phyloP scores from a whole-genome alignment of 2,329 filamentous ascomycete species.

The Fusarium agapanthi region DNA sequence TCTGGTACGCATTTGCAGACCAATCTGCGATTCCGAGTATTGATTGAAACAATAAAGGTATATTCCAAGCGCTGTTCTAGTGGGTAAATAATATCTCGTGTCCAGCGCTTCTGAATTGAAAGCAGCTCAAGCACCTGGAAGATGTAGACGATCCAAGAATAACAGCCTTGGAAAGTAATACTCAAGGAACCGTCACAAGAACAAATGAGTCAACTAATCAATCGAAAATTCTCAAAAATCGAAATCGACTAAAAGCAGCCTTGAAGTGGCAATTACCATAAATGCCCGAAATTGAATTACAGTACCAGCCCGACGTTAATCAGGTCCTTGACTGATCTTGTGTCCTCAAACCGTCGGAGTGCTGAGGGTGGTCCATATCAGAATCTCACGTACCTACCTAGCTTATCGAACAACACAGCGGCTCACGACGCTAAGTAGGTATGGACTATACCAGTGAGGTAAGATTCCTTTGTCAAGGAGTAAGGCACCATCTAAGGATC shows the following conservation, averaged over 20 bases:
- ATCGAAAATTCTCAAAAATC: not conserved
- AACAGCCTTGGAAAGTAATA: not conserved
- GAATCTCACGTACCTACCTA: not conserved
- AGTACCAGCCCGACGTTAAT: not conserved
- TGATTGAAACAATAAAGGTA: not conserved
- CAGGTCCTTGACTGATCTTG: not conserved
- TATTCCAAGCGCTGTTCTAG: not conserved
- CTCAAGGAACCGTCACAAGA: not conserved
- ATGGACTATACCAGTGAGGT: not conserved
- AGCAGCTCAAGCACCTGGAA: not conserved
- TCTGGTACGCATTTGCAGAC: not conserved
- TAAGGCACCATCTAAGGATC: constrained; percentile 2
- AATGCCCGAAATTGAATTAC: not conserved
- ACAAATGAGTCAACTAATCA: not conserved
- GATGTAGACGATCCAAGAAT: not conserved
- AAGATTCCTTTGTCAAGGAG: constrained; percentile 5
- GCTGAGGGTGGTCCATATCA: not conserved
- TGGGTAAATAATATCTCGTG: not conserved
- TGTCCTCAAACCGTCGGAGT: not conserved
- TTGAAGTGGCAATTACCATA: not conserved
- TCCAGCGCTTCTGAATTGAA: not conserved
- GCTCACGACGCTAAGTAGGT: not conserved
- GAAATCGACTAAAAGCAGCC: not conserved
- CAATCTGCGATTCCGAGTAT: not conserved
- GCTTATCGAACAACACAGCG: not conserved